Evolutionary conservation across 2,329 filamentous ascomycete species (phyloP), one percentile per base, ranked within the genome.

Genomic region (Alternaria sp.): DNA sequence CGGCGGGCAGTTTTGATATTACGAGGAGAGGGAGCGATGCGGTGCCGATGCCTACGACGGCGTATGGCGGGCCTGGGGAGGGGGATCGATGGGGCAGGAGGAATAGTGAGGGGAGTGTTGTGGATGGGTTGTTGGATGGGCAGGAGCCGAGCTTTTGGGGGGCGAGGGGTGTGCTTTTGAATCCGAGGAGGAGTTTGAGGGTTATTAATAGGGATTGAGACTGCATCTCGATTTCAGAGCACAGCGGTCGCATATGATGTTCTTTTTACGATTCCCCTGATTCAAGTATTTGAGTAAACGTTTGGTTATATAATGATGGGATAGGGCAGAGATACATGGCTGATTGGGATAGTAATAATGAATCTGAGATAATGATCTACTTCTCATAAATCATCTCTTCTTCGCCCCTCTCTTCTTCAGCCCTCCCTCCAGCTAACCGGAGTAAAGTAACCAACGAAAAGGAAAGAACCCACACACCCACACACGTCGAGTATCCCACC

Each of bases 131-230:
- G 65, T 72, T 91, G 15, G 83, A 82, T 4, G 88, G 87, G 0
- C 84, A 89, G 63, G 89, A 92, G 76, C 91, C 91, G 63, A 90
- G 86, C 61, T 93, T 92, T 79, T 88, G 91, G 77, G 90, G 83
- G 1, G 75, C 79, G n/a, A 77, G 66, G 57, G 80, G 85, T 53
- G 89, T 91, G 26, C 80, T 92, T 71, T 78, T 92, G 78, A 90
- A 89, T 64, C 90, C 90, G 21, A 83, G 89, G 72, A 82, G 90
- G 73, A 91, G 89, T 71, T 80, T 92, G 80, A 83, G 89, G 72
- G 89, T 92, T 36, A 89, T 92, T 21, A 92, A 92, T 76, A 71
- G 82, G 70, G 84, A 85, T 72, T 86, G 73, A 54, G 11, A 13
- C 11, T 12, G 11, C 11, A 30, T 30, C 28, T 30, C 28, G 11